A percentile compares a stretch with the other conserved stretches of the same genome.
These are phyloP conservation scores for Fusarium solani-melongenae DNA, from an alignment of 2,329 filamentous ascomycete genomes.

Conservation along the genomic window DNA sequence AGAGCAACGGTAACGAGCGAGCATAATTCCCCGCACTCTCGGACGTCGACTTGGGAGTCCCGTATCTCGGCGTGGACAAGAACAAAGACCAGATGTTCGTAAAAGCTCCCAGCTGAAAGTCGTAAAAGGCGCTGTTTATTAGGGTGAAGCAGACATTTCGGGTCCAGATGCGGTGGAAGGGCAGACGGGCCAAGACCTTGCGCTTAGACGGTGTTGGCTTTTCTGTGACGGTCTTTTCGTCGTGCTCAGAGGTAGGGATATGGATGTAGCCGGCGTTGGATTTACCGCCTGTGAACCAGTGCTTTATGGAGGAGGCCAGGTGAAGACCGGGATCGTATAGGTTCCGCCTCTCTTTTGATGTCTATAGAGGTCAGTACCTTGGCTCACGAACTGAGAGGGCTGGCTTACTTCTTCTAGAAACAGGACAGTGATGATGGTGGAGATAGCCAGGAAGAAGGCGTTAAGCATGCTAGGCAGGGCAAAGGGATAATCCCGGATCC, in stretches of 20 bases:
- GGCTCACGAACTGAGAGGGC: neutral
- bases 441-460: conserved; percentile 67
- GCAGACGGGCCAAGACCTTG: conserved; percentile 42
- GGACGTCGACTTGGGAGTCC: conserved; percentile 45
- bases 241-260: conserved; percentile 36
- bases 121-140: conserved; percentile 73
- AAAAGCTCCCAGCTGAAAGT: conserved; percentile 77
- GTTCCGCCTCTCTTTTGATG: conserved; percentile 57
- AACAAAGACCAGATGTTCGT: conserved; percentile 77
- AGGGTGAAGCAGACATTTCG: conserved; percentile 64
- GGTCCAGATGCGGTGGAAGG: conserved; percentile 58
- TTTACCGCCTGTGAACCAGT: conserved; percentile 43
- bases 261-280: conserved; percentile 46
- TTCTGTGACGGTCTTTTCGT: conserved; percentile 17
- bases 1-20: conserved; percentile 59
- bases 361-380: conserved; percentile 48
- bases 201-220: conserved; percentile 19
- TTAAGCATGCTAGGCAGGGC: conserved; percentile 77
- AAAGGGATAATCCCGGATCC: conserved; percentile 75
- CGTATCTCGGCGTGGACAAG: conserved; percentile 71
- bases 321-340: conserved; percentile 59
- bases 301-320: conserved; percentile 48
- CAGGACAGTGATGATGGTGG: conserved; percentile 67
- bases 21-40: conserved; percentile 43
- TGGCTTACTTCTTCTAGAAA: conserved; percentile 71